Conservation (phyloP, 495 filamentous ascomycete genomes). For the Penicillium paxilli region DNA sequence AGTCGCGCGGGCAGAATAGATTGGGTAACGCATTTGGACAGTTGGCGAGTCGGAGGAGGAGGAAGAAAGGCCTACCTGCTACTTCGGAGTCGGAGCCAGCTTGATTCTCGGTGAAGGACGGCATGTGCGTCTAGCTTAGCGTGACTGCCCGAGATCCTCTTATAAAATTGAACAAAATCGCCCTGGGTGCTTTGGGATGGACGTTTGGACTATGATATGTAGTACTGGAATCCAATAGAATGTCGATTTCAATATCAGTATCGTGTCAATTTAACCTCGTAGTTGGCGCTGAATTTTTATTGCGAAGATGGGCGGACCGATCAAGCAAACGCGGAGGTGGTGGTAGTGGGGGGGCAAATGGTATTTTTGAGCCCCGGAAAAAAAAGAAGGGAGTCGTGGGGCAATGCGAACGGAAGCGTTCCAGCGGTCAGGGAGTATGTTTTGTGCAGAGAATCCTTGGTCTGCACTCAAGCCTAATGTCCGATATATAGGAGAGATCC, state of each 20-base stretch:
- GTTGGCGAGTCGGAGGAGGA: background rate
- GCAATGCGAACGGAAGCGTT: conserved; percentile 26
- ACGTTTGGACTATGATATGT: too few species aligned
- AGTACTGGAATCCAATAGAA: too few species aligned
- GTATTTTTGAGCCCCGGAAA: conserved; percentile 9
- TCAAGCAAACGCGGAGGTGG: conserved; percentile 14
- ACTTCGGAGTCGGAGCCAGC: conserved; percentile 25
- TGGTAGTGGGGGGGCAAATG: conserved; percentile 14
- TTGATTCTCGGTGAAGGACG: conserved; percentile 35
- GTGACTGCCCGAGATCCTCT: background rate
- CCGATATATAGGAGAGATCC: background rate
- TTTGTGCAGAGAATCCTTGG: conserved; percentile 6
- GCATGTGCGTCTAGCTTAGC: conserved; percentile 30
- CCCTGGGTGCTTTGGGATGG: too few species aligned
- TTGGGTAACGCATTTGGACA: background rate
- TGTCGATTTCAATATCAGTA: too few species aligned
- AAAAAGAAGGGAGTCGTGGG: conserved; percentile 8
- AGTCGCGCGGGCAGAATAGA: conserved; percentile 2
- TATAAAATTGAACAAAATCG: too few species aligned
- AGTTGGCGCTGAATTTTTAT: too few species aligned
- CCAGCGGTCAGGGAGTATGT: conserved; percentile 11
- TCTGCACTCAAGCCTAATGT: conserved; percentile 3
- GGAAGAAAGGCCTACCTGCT: conserved; percentile 34
- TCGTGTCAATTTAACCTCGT: too few species aligned
- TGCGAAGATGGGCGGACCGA: too few species aligned